phyloP scores from a whole-genome alignment of 2,329 filamentous ascomycete genomes.

The Colletotrichum noveboracense region DNA sequence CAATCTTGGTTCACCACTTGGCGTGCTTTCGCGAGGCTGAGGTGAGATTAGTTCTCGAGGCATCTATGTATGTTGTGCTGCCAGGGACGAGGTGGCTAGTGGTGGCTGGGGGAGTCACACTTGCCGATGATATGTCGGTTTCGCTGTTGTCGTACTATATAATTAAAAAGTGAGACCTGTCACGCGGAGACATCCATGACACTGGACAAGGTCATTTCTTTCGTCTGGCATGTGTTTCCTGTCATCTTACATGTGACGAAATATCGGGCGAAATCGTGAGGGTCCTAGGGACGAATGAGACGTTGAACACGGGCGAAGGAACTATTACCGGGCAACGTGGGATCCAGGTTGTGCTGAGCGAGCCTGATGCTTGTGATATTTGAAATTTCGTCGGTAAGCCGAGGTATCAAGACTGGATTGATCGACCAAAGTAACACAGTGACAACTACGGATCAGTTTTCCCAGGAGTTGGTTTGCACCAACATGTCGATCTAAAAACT shows the following conservation, averaged over 20 bases:
- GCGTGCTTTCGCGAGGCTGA: not conserved
- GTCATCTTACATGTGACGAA: not conserved
- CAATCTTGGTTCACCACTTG: not conserved
- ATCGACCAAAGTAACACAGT: not conserved
- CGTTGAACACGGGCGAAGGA: not conserved
- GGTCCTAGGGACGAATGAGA: not conserved
- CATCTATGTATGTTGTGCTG: not conserved
- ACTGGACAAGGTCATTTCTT: not conserved
- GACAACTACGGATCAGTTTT: not conserved
- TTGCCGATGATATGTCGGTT: not conserved
- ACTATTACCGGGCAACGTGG: not conserved
- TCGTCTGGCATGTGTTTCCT: not conserved
- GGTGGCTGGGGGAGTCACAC: not conserved
- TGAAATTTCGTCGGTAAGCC: not conserved
- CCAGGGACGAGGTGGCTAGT: not conserved
- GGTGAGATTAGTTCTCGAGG: not conserved
- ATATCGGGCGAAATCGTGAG: not conserved
- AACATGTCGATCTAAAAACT: accelerated
- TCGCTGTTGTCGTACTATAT: not conserved
- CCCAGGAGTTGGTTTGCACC: not conserved
- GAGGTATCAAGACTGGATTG: not conserved
- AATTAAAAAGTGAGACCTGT: not conserved
- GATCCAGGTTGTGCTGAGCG: not conserved
- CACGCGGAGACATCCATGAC: not conserved
- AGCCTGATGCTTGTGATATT: not conserved